Evolutionary conservation across 106 monocot species (phyloP).

Genomic region (Gastrodia elata): DNA sequence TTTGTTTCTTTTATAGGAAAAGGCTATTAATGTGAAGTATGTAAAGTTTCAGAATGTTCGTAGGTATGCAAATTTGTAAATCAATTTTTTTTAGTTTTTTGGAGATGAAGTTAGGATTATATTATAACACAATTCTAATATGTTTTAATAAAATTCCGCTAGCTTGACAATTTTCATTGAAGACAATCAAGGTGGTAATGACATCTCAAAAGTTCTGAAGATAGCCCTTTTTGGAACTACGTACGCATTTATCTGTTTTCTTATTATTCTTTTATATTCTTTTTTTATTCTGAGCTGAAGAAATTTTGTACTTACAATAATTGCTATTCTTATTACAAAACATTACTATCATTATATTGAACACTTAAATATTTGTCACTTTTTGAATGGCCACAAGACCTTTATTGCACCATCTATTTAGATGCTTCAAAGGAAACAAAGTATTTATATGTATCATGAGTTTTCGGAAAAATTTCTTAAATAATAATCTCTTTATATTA

Average conservation of each 20-base stretch:
- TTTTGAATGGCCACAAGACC: no score
- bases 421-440: no score
- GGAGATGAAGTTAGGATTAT: background rate
- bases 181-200: constrained; percentile 78
- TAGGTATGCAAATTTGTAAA: constrained; percentile 34
- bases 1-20: constrained; percentile 35
- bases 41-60: constrained; percentile 99
- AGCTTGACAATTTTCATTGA: constrained; percentile 97
- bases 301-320: no score
- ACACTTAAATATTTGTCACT: no score
- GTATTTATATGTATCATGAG: no score
- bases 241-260: constrained; percentile 31
- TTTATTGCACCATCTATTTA: no score
- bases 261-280: no score
- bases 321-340: no score
- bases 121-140: background rate
- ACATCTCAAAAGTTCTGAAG: constrained; percentile 67
- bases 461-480: no score
- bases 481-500: no score
- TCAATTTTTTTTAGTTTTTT: background rate
- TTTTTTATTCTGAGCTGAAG: no score
- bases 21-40: constrained; percentile 71
- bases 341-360: no score
- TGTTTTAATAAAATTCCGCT: constrained; percentile 12
- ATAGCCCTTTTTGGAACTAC: constrained; percentile 73